phyloP scores from a whole-genome alignment of 805 yeast species.

The Metschnikowia peoriensis region DNA sequence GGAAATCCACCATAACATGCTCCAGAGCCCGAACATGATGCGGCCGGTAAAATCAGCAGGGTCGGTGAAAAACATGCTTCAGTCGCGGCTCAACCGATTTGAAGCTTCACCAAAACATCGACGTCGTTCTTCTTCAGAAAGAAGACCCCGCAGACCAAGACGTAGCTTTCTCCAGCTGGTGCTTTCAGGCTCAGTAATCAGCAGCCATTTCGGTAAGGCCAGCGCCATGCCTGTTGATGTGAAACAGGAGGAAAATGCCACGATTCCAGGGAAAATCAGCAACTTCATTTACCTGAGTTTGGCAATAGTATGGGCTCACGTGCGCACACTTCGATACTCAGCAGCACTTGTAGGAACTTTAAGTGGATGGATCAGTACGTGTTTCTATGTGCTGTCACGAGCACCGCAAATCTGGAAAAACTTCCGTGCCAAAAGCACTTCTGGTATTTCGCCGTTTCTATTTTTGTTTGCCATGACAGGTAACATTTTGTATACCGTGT shows the following conservation, averaged over 20 bases:
- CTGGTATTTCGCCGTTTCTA: constrained; percentile 34
- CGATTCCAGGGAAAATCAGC: background rate
- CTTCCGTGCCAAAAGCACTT: constrained; percentile 27
- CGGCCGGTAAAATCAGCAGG: constrained; percentile 19
- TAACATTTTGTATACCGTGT: constrained; percentile 33
- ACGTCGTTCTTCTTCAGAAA: constrained; percentile 2
- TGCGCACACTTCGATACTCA: constrained; percentile 2
- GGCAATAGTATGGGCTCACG: background rate
- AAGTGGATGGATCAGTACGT: constrained; percentile 36
- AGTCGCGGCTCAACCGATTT: constrained; percentile 23
- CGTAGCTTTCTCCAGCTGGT: constrained; percentile 12
- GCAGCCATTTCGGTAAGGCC: constrained; percentile 16
- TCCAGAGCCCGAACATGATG: constrained; percentile 38
- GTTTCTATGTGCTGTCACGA: constrained; percentile 32
- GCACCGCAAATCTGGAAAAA: constrained; percentile 38
- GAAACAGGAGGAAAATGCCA: background rate
- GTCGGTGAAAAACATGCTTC: constrained; percentile 7
- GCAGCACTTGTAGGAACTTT: constrained; percentile 23
- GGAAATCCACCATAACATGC: constrained; percentile 38
- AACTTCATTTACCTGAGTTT: background rate
- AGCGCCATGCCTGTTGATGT: constrained; percentile 7
- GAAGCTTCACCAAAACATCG: constrained; percentile 14
- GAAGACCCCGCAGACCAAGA: constrained; percentile 4
- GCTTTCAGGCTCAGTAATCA: constrained; percentile 15
- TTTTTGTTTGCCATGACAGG: constrained; percentile 38